These are phyloP conservation scores for Hippophae tibetana DNA, from an alignment of 306 rosid genomes.

Conservation along the genomic window DNA sequence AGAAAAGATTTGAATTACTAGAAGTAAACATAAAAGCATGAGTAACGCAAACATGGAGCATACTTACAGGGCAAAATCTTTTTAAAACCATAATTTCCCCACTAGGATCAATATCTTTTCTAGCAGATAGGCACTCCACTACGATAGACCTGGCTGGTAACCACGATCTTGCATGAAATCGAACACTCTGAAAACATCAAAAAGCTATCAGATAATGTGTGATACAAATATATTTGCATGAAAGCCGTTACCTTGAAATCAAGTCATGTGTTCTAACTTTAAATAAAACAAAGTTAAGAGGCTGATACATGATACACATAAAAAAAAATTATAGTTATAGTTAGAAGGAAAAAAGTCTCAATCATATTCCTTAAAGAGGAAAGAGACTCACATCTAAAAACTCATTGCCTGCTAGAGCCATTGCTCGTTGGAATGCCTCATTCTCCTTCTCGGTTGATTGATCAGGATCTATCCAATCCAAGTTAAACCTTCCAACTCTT, in stretches of 20 bases:
- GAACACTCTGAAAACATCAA: slow-evolving; percentile 45
- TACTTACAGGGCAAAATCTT: slow-evolving; percentile 88
- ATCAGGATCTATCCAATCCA: slow-evolving; percentile 90
- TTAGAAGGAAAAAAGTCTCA: neutral
- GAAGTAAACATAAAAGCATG: neutral
- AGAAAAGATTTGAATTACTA: neutral
- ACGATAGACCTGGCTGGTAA: slow-evolving; percentile 95
- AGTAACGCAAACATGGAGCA: neutral
- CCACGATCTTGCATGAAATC: slow-evolving; percentile 78
- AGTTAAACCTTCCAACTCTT: slow-evolving; percentile 76
- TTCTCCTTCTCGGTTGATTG: slow-evolving; percentile 86
- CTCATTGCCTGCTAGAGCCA: slow-evolving; percentile 82
- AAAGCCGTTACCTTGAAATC: neutral
- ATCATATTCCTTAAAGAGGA: neutral
- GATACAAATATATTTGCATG: neutral
- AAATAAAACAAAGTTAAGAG: no score
- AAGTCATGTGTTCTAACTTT: neutral
- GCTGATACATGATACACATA: neutral
- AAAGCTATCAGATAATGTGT: neutral
- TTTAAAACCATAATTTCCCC: slow-evolving; percentile 81
- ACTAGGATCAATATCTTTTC: slow-evolving; percentile 63
- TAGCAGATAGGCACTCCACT: slow-evolving; percentile 55
- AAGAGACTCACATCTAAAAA: slow-evolving; percentile 60
- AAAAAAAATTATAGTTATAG: neutral
- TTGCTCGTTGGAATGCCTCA: slow-evolving; percentile 76